A percentile compares a stretch with the other conserved stretches of the same genome.
These are phyloP conservation scores for Letharia lupina DNA, from an alignment of 495 filamentous ascomycete species.

Conservation along the genomic window DNA sequence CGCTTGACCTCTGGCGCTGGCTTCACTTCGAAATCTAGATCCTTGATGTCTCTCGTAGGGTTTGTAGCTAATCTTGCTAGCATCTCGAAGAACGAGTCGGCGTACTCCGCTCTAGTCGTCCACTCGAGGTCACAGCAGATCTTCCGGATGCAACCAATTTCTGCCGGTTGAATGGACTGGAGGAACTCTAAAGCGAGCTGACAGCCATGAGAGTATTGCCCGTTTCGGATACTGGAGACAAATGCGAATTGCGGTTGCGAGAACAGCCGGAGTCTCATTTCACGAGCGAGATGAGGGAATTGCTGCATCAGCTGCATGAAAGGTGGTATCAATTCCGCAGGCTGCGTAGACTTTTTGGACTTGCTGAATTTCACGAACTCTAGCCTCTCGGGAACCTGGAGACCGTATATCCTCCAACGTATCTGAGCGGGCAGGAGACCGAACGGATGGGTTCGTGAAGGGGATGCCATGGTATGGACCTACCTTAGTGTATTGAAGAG, in stretches of 20 bases:
- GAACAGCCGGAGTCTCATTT: background rate
- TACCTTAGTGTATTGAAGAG: too few species aligned
- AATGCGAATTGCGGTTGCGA: background rate
- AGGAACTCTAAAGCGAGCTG: background rate
- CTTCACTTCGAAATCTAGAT: background rate
- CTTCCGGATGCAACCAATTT: background rate
- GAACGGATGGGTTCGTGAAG: background rate
- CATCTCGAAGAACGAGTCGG: slow-evolving; percentile 1
- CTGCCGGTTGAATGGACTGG: background rate
- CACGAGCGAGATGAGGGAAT: background rate
- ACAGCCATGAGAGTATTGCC: background rate
- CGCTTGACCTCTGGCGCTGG: slow-evolving; percentile 4
- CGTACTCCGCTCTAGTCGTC: background rate
- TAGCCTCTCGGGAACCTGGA: too few species aligned
- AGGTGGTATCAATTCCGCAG: too few species aligned
- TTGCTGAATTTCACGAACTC: too few species aligned
- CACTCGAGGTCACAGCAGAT: background rate
- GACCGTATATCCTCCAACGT: too few species aligned
- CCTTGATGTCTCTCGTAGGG: background rate
- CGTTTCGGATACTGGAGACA: background rate
- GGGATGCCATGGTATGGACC: background rate
- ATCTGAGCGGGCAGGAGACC: background rate
- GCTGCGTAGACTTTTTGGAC: too few species aligned
- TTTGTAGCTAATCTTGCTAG: slow-evolving; percentile 2
- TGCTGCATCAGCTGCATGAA: background rate